Evolutionary conservation across 2,329 filamentous ascomycete species (phyloP).

Genomic region (Diaporthe nobilis): DNA sequence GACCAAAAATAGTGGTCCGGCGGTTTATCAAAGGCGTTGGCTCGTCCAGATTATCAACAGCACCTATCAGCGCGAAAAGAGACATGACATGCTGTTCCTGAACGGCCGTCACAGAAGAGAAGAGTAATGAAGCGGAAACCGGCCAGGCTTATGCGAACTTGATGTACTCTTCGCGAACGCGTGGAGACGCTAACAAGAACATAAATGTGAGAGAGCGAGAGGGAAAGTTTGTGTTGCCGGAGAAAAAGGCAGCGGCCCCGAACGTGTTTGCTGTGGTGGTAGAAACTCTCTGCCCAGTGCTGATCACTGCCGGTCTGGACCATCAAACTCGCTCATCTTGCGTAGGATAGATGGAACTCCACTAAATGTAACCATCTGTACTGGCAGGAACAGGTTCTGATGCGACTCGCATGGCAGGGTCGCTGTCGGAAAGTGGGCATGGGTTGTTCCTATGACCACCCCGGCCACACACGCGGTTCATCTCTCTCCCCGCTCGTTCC

Average conservation of each 20-base stretch:
- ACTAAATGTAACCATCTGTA: not conserved
- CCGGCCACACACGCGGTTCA: not conserved
- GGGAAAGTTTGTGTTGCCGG: not conserved
- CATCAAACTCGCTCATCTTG: constrained; percentile 5
- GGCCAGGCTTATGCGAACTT: not conserved
- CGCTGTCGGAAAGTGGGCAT: constrained; percentile 8
- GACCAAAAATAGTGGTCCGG: constrained; percentile 32
- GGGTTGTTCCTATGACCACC: not conserved
- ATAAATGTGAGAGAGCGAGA: not conserved
- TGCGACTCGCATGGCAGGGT: not conserved
- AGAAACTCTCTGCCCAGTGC: not conserved
- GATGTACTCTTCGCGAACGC: not conserved
- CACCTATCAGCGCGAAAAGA: constrained; percentile 37
- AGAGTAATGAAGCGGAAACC: not conserved
- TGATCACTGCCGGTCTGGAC: constrained; percentile 9
- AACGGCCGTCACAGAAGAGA: not conserved
- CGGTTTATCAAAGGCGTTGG: constrained; percentile 32
- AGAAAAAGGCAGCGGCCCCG: constrained; percentile 5
- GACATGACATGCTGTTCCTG: constrained; percentile 37
- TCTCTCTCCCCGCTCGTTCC: constrained; percentile 16
- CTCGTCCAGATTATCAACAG: constrained; percentile 39
- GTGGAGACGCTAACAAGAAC: not conserved
- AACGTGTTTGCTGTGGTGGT: not conserved
- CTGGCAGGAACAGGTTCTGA: constrained; percentile 9
- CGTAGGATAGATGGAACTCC: constrained; percentile 8